phyloP scores from a whole-genome alignment of 75 land plant species.

The Selaginella tamariscina region DNA sequence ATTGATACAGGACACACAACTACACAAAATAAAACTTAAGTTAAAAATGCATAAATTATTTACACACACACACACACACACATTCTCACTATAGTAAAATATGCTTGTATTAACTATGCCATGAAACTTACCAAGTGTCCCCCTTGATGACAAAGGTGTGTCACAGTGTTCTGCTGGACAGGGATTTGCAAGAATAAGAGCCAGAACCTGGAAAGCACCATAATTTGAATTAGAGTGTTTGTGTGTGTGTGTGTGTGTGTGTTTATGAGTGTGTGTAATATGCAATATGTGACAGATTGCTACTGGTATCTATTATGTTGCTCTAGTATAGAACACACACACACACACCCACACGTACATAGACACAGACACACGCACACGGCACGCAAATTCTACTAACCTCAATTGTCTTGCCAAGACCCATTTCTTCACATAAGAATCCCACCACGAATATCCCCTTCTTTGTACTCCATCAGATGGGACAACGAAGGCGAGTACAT shows the following conservation, averaged over 20 bases:
- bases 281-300: too few species aligned
- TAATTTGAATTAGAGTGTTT: too few species aligned
- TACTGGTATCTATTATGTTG: too few species aligned
- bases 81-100: neutral
- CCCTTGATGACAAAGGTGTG: slow-evolving; percentile 23
- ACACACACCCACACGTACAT: too few species aligned
- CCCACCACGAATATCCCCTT: slow-evolving; percentile 21
- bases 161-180: slow-evolving; percentile 22
- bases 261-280: too few species aligned
- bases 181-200: slow-evolving; percentile 34
- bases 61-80: neutral
- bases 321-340: too few species aligned
- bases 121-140: slow-evolving; percentile 27
- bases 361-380: too few species aligned
- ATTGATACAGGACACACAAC: slow-evolving; percentile 43
- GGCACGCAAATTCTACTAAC: slow-evolving; percentile 18
- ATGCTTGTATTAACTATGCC: neutral
- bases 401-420: slow-evolving; percentile 38
- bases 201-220: slow-evolving; percentile 24
- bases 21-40: slow-evolving; percentile 1
- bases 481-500: slow-evolving; percentile 28
- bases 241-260: too few species aligned
- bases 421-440: slow-evolving; percentile 41
- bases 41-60: neutral
- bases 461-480: slow-evolving; percentile 21